Percentiles rank a stretch among this genome's conserved stretches.
Evolutionary conservation across 2,329 filamentous ascomycete genomes (phyloP).

Genomic region (Zasmidium cellare): DNA sequence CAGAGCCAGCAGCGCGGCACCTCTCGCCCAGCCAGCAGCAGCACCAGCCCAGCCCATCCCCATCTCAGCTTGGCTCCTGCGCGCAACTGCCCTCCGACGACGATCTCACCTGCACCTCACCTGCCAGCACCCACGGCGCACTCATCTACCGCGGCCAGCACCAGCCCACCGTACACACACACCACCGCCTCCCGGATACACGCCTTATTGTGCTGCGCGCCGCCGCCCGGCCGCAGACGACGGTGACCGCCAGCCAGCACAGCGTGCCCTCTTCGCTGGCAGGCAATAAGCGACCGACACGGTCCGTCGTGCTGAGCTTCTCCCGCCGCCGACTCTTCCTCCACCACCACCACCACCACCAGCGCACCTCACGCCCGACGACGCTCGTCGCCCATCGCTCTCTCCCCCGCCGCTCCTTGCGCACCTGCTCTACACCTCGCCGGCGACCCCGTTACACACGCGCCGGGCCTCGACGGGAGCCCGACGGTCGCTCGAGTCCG

Average conservation of each 20-base stretch:
- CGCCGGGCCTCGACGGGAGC: neutral
- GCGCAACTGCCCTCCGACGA: too few species aligned
- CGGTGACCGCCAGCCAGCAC: neutral
- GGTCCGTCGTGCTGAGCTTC: neutral
- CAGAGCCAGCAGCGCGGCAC: too few species aligned
- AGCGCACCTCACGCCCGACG: neutral
- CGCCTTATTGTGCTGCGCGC: too few species aligned
- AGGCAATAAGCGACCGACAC: neutral
- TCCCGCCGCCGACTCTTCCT: neutral
- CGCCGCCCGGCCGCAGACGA: too few species aligned
- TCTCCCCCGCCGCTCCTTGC: neutral
- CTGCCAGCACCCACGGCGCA: too few species aligned
- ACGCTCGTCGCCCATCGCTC: neutral
- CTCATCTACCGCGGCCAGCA: too few species aligned
- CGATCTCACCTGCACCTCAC: too few species aligned
- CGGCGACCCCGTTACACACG: neutral
- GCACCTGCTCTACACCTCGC: neutral
- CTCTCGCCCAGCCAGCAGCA: neutral
- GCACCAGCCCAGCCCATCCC: neutral
- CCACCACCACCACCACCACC: conserved; percentile 2
- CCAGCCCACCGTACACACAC: too few species aligned
- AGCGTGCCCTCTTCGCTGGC: neutral
- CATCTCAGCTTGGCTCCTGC: neutral
- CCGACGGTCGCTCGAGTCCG: neutral
- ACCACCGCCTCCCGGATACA: too few species aligned